These are phyloP conservation scores for Blastocystis sp. DNA, from an alignment of 352 stramenopile species.

Conservation along the genomic window DNA sequence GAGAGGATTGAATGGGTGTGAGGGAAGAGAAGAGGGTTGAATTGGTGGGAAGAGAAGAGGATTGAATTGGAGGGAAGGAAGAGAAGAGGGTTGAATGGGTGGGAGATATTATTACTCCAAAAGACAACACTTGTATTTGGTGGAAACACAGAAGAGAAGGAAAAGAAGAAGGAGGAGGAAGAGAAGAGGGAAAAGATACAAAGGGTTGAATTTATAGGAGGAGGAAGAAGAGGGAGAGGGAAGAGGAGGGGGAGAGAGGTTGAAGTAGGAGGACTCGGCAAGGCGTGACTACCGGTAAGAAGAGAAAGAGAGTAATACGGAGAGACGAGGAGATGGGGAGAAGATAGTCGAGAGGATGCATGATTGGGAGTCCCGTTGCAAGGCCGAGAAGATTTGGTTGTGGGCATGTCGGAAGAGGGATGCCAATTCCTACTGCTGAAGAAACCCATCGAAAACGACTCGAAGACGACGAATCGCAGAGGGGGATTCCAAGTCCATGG, in stretches of 20 bases:
- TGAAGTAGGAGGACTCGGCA: neutral
- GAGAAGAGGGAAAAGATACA: neutral
- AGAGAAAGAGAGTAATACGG: neutral
- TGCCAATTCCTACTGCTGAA: neutral
- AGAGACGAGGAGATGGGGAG: neutral
- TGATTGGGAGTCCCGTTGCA: neutral
- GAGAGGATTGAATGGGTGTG: neutral
- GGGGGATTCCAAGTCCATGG: neutral
- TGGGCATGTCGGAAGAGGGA: constrained; percentile 2
- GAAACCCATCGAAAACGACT: neutral
- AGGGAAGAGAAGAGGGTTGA: too few relatives aligned
- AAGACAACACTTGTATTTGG: neutral
- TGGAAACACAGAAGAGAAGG: neutral
- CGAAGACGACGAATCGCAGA: neutral
- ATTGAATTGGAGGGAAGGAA: too few relatives aligned
- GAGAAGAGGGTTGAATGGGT: too few relatives aligned
- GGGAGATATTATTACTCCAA: neutral
- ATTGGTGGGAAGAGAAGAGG: too few relatives aligned
- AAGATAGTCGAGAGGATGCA: neutral
- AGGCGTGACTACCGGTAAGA: too few relatives aligned
- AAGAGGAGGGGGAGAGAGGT: neutral
- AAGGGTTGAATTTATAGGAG: neutral
- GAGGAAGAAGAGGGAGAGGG: neutral
- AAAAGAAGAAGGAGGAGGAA: neutral
- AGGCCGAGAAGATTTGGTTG: neutral